A percentile compares a stretch with the other conserved stretches of the same genome.
These are phyloP conservation scores for Pisolithus orientalis DNA, from an alignment of 768 basidiomycete species.

Conservation along the genomic window DNA sequence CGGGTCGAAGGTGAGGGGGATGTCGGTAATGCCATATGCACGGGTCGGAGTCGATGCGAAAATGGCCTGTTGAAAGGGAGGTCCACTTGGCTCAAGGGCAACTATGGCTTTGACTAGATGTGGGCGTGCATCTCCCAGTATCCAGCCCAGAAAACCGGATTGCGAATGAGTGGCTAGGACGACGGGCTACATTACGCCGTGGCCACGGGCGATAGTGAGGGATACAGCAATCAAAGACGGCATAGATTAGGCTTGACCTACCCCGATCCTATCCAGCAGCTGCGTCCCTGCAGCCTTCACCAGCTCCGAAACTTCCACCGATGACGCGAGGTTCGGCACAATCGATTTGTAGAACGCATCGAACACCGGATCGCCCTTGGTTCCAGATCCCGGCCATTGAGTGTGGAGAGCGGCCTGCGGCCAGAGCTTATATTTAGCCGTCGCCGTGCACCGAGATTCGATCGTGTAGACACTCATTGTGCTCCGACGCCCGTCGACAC, in stretches of 20 bases:
- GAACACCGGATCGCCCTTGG: slow-evolving; percentile 37
- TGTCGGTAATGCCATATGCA: slow-evolving; percentile 42
- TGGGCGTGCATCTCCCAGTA: slow-evolving; percentile 41
- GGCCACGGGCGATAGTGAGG: not conserved
- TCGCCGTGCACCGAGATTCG: slow-evolving; percentile 40
- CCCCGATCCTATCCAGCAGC: slow-evolving; percentile 43
- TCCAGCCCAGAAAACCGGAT: slow-evolving; percentile 44
- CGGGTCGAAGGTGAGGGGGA: slow-evolving; percentile 39
- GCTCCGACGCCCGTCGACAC: slow-evolving; percentile 31
- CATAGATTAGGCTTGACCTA: slow-evolving; percentile 19
- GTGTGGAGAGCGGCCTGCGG: slow-evolving; percentile 41
- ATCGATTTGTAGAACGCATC: slow-evolving; percentile 41
- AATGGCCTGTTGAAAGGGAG: slow-evolving; percentile 40
- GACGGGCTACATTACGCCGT: slow-evolving; percentile 29
- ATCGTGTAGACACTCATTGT: slow-evolving; percentile 25
- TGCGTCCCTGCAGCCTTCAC: slow-evolving; percentile 36
- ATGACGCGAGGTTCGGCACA: slow-evolving; percentile 33
- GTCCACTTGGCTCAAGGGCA: slow-evolving; percentile 44
- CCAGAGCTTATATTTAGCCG: slow-evolving; percentile 36
- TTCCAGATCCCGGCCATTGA: slow-evolving; percentile 51
- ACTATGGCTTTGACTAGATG: slow-evolving; percentile 40
- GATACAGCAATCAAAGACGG: slow-evolving; percentile 1
- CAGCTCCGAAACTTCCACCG: slow-evolving; percentile 31
- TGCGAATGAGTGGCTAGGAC: slow-evolving; percentile 49
- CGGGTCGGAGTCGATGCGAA: slow-evolving; percentile 33